These are phyloP conservation scores for Abrus precatorius DNA, from an alignment of 306 rosid species.

Conservation along the genomic window DNA sequence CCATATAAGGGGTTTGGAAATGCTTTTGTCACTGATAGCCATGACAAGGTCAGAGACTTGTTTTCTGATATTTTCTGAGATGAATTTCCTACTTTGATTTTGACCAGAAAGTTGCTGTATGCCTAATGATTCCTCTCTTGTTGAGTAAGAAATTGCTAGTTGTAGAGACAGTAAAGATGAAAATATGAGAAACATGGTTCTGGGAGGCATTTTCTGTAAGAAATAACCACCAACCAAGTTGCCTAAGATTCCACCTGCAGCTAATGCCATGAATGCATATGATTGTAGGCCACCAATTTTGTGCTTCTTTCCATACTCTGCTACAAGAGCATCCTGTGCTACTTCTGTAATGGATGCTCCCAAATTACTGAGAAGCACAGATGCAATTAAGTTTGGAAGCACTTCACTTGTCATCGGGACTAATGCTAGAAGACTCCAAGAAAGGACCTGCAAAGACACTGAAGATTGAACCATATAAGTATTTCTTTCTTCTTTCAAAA, in stretches of 20 bases:
- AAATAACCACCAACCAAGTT: slow-evolving; percentile 82
- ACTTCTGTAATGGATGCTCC: slow-evolving; percentile 95
- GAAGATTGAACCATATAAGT: slow-evolving; percentile 57
- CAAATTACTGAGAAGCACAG: slow-evolving; percentile 81
- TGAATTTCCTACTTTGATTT: slow-evolving; percentile 47
- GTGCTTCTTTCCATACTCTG: slow-evolving; percentile 82
- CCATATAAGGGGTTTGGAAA: slow-evolving; percentile 74
- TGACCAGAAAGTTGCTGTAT: slow-evolving; percentile 53
- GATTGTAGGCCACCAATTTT: slow-evolving; percentile 79
- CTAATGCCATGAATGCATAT: slow-evolving; percentile 86
- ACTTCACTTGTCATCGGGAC: slow-evolving; percentile 64
- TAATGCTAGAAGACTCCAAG: slow-evolving; percentile 84
- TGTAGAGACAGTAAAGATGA: slow-evolving; percentile 66
- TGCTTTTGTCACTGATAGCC: slow-evolving; percentile 59
- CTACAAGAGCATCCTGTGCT: slow-evolving; percentile 91
- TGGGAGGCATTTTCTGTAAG: slow-evolving; percentile 68
- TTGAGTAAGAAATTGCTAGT: slow-evolving; percentile 63
- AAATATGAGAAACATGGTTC: slow-evolving; percentile 71
- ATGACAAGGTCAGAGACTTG: slow-evolving; percentile 64
- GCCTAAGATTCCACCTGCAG: slow-evolving; percentile 88
- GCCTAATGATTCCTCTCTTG: slow-evolving; percentile 79
- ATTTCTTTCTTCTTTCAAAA: neutral
- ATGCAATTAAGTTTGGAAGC: slow-evolving; percentile 67
- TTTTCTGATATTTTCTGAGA: slow-evolving; percentile 60
- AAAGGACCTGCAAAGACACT: slow-evolving; percentile 83